Conservation (phyloP, 805 yeast genomes). For the Kazachstania viticola region DNA sequence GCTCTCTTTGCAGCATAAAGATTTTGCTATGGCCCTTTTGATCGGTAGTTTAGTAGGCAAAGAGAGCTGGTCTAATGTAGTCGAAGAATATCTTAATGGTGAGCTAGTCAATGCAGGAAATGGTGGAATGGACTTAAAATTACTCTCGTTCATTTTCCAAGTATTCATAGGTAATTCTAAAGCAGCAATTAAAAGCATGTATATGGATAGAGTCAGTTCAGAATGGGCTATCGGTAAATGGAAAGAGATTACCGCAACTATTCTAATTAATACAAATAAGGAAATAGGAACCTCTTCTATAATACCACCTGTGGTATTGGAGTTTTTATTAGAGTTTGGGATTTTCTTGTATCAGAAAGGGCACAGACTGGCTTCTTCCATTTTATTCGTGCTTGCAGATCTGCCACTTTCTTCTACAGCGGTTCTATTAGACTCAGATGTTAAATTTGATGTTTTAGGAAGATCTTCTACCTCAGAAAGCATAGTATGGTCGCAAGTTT, state of each 20-base stretch:
- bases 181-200: constrained; percentile 40
- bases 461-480: constrained; percentile 31
- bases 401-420: constrained; percentile 31
- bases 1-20: constrained; percentile 47
- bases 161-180: constrained; percentile 51
- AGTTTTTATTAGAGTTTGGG: constrained; percentile 43
- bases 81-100: constrained; percentile 43
- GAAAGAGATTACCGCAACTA: constrained; percentile 35
- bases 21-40: constrained; percentile 69
- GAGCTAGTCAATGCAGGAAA: constrained; percentile 34
- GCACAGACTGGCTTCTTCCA: constrained; percentile 29
- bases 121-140: constrained; percentile 21
- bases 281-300: neutral
- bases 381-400: constrained; percentile 38
- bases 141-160: constrained; percentile 47
- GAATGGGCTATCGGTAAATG: constrained; percentile 43
- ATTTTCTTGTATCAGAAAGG: constrained; percentile 31
- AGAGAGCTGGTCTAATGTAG: constrained; percentile 45
- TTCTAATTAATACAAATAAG: constrained; percentile 25
- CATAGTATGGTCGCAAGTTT: constrained; percentile 52
- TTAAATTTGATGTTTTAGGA: constrained; percentile 32
- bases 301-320: constrained; percentile 21
- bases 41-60: constrained; percentile 57
- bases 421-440: constrained; percentile 20
- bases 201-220: constrained; percentile 28